These are phyloP conservation scores for Russula griseocarnosa DNA, from an alignment of 768 basidiomycete genomes.

Conservation along the genomic window DNA sequence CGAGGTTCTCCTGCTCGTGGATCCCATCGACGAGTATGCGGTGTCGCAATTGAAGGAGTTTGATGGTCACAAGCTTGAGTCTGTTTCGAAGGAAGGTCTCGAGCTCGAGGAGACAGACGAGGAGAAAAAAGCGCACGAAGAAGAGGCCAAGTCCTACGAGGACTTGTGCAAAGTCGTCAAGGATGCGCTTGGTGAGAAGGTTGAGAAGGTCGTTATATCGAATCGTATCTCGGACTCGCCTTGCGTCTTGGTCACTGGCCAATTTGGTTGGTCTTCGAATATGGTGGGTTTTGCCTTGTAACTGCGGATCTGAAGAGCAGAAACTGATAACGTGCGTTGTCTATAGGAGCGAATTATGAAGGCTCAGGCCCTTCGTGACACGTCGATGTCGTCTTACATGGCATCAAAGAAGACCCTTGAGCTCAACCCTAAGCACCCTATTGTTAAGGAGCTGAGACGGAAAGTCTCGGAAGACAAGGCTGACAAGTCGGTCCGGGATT, in stretches of 20 bases:
- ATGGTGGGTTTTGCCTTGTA: constrained; percentile 57
- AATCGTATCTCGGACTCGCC: constrained; percentile 98
- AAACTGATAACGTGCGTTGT: not conserved
- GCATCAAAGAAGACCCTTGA: constrained; percentile 97
- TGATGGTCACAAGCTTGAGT: constrained; percentile 94
- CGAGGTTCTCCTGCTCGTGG: constrained; percentile 94
- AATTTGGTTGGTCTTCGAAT: constrained; percentile 99
- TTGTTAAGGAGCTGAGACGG: constrained; percentile 93
- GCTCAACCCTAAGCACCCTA: constrained; percentile 86
- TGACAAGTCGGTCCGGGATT: constrained; percentile 96
- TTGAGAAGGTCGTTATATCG: constrained; percentile 97
- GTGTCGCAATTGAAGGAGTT: constrained; percentile 99
- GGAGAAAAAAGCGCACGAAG: constrained; percentile 89
- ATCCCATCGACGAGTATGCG: constrained; percentile 99
- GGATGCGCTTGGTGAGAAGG: constrained; percentile 98
- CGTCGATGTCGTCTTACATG: constrained; percentile 99
- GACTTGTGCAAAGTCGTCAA: constrained; percentile 94
- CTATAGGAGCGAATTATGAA: constrained; percentile 94
- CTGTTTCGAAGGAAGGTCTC: constrained; percentile 98
- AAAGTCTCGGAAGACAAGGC: constrained; percentile 97
- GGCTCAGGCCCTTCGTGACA: constrained; percentile 94
- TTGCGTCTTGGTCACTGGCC: constrained; percentile 95
- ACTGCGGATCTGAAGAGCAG: not conserved
- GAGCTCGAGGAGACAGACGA: constrained; percentile 99
- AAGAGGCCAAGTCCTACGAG: constrained; percentile 74